Percentiles rank a stretch among this genome's conserved stretches.
phyloP scores from a whole-genome alignment of 805 yeast species.

The Kuraishia floccosa region DNA sequence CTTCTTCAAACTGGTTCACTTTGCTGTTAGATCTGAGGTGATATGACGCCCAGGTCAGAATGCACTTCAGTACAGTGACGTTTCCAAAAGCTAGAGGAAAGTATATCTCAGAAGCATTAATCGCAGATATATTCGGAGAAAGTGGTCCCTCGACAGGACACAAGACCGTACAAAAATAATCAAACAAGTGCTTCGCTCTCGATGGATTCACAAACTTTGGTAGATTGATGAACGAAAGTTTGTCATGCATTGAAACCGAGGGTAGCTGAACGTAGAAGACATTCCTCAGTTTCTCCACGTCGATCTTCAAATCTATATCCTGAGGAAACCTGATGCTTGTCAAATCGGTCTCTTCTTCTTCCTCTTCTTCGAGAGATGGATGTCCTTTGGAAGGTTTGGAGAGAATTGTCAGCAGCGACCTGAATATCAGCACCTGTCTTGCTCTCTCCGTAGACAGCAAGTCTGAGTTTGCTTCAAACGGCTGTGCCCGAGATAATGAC shows the following conservation, averaged over 20 bases:
- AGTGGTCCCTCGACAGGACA: neutral
- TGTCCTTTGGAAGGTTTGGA: no score
- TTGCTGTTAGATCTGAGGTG: constrained; percentile 3
- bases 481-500: no score
- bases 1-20: neutral
- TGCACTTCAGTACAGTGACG: constrained; percentile 7
- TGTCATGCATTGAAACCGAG: constrained; percentile 5
- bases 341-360: no score
- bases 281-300: constrained; percentile 5
- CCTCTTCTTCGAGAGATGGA: no score
- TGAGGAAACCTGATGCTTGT: constrained; percentile 1
- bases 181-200: constrained; percentile 6
- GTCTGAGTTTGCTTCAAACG: no score
- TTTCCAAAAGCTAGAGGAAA: constrained; percentile 10
- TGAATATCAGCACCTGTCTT: no score
- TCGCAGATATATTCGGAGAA: constrained; percentile 1
- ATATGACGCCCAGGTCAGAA: constrained; percentile 8
- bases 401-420: no score
- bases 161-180: constrained; percentile 5
- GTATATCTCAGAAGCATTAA: constrained; percentile 7
- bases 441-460: no score
- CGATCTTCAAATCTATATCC: constrained; percentile 4
- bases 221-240: constrained; percentile 5
- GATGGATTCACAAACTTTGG: constrained; percentile 5
- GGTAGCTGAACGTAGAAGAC: constrained; percentile 7